Percentiles rank a stretch among this genome's conserved stretches.
Conservation (phyloP, 495 filamentous ascomycete genomes). For the Cercophora newfieldiana region DNA sequence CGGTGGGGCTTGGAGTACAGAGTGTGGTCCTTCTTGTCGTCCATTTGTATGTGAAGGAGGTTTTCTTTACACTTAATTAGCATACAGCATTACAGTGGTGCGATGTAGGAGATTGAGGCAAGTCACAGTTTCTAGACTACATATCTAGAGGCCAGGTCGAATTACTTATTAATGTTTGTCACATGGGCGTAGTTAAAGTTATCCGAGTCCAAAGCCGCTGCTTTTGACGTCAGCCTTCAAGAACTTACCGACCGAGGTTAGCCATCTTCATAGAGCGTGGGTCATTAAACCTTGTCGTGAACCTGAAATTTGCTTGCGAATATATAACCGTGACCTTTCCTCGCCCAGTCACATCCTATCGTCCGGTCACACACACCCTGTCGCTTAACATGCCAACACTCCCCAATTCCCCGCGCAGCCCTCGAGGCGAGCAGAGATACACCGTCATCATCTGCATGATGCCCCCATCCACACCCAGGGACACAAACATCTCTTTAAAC, state of each 20-base stretch:
- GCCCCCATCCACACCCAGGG: constrained; percentile 3
- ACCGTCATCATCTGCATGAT: not conserved
- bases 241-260: not conserved
- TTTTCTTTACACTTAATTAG: no score
- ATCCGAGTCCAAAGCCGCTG: constrained; percentile 2
- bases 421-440: not conserved
- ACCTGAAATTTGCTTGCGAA: not conserved
- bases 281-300: not conserved
- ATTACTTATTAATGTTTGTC: not conserved
- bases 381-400: constrained; percentile 2
- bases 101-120: constrained; percentile 2
- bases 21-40: no score
- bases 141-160: not conserved
- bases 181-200: not conserved
- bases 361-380: constrained; percentile 1
- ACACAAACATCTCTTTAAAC: constrained; percentile 6
- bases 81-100: not conserved
- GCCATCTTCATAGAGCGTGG: constrained; percentile 1
- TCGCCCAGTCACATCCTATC: constrained; percentile 4
- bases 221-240: constrained; percentile 4
- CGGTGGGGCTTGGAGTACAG: no score
- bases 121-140: not conserved
- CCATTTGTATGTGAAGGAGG: no score
- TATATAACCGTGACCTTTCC: not conserved
- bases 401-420: not conserved